Percentiles rank a stretch among this genome's conserved stretches.
phyloP scores from a whole-genome alignment of 2,329 filamentous ascomycete species.

The Xylaria sp. region DNA sequence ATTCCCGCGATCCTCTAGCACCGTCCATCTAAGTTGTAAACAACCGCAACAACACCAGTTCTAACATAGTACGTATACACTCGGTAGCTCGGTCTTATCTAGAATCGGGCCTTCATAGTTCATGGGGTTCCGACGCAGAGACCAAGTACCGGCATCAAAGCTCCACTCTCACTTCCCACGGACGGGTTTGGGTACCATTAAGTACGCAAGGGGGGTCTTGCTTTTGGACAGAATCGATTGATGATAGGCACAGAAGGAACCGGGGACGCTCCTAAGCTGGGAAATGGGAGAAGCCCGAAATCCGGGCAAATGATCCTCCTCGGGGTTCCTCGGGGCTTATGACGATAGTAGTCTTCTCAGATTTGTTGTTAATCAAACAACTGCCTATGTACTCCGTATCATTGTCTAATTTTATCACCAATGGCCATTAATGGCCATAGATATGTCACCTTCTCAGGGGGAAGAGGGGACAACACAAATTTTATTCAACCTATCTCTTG shows the following conservation, averaged over 20 bases:
- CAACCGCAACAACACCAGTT: background rate
- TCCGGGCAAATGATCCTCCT: background rate
- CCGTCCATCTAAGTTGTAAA: background rate
- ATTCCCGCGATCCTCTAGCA: background rate
- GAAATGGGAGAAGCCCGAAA: constrained; percentile 18
- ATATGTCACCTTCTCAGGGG: background rate
- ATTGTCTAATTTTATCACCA: background rate
- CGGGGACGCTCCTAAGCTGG: constrained; percentile 8
- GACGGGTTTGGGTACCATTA: background rate
- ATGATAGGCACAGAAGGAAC: background rate
- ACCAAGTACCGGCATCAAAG: constrained; percentile 31
- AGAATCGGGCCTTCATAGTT: constrained; percentile 18
- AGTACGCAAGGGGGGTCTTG: background rate
- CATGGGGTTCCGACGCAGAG: constrained; percentile 6
- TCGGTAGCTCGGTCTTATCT: constrained; percentile 7
- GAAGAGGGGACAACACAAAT: background rate
- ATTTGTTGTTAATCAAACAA: background rate
- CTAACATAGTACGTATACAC: too few relatives aligned
- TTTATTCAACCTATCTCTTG: background rate
- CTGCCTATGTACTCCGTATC: too few relatives aligned
- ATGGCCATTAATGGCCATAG: background rate
- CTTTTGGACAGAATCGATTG: background rate
- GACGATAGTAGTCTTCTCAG: background rate
- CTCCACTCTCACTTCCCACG: constrained; percentile 20
- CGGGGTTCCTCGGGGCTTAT: constrained; percentile 7